Percentiles rank a stretch among this genome's conserved stretches.
These are phyloP conservation scores for Lasiodiplodia citricola DNA, from an alignment of 2,329 filamentous ascomycete species.

Conservation along the genomic window DNA sequence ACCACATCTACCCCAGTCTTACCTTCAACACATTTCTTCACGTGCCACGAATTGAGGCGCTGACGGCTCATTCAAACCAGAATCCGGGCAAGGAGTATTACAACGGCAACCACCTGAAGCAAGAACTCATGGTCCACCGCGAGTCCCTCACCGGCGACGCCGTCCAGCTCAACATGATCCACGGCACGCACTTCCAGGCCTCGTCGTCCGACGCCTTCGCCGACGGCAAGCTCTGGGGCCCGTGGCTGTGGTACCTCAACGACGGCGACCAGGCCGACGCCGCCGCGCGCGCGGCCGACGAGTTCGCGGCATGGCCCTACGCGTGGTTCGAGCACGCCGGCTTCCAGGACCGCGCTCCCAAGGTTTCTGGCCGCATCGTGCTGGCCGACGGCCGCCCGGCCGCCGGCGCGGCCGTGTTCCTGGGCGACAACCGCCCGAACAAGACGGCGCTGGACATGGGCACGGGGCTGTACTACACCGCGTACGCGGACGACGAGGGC, in stretches of 20 bases:
- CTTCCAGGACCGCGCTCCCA: conserved; percentile 56
- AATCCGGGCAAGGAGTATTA: conserved; percentile 30
- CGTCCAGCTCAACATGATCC: conserved; percentile 61
- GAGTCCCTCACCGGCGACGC: conserved; percentile 57
- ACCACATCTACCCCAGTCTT: too few relatives aligned
- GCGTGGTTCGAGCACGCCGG: conserved; percentile 53
- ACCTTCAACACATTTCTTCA: too few relatives aligned
- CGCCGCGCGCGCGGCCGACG: conserved; percentile 44
- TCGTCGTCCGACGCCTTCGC: conserved; percentile 47
- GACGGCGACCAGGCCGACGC: conserved; percentile 55
- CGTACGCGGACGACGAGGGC: conserved; percentile 51
- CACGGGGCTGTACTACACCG: conserved; percentile 54
- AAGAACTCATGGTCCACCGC: conserved; percentile 59
- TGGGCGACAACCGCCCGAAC: conserved; percentile 54
- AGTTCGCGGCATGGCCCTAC: conserved; percentile 56
- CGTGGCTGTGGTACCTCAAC: conserved; percentile 52
- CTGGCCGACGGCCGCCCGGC: conserved; percentile 57
- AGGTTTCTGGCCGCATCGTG: conserved; percentile 49
- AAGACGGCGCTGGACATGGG: conserved; percentile 56
- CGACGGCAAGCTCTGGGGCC: conserved; percentile 45
- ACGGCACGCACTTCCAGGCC: conserved; percentile 56
- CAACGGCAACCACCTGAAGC: conserved; percentile 60
- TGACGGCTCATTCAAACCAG: neutral
- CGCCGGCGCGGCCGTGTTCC: conserved; percentile 55
- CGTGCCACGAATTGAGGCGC: too few relatives aligned